phyloP scores from a whole-genome alignment of 2,329 filamentous ascomycete genomes.

The Pseudogymnoascus sp. region DNA sequence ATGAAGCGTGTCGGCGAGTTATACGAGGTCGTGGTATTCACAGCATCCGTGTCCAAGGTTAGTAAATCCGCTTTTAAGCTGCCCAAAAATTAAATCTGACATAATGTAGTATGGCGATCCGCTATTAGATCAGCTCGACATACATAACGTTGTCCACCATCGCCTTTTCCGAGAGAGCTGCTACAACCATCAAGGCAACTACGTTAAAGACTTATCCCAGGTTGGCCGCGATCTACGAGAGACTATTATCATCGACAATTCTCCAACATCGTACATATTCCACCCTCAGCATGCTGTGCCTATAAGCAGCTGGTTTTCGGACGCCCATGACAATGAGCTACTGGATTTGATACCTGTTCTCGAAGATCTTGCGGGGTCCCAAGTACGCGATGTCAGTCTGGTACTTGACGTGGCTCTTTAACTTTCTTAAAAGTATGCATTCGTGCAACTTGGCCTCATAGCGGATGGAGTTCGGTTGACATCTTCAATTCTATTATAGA shows the following conservation, averaged over 20 bases:
- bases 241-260: slow-evolving; percentile 99
- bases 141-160: slow-evolving; percentile 94
- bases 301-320: slow-evolving; percentile 99
- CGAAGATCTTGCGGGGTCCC: slow-evolving; percentile 82
- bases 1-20: slow-evolving; percentile 98
- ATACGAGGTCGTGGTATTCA: slow-evolving; percentile 98
- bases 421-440: slow-evolving; percentile 25
- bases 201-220: slow-evolving; percentile 97
- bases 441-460: slow-evolving; percentile 29
- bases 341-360: slow-evolving; percentile 96
- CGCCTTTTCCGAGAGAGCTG: slow-evolving; percentile 95
- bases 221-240: slow-evolving; percentile 91
- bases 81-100: slow-evolving; percentile 8
- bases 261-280: slow-evolving; percentile 98
- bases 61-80: slow-evolving; percentile 17
- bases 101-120: slow-evolving; percentile 78
- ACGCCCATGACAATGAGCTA: slow-evolving; percentile 97
- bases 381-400: slow-evolving; percentile 92
- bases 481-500: slow-evolving; percentile 31
- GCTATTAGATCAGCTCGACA: slow-evolving; percentile 89
- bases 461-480: slow-evolving; percentile 32
- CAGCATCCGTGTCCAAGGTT: slow-evolving; percentile 95
- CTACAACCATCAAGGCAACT: slow-evolving; percentile 99
- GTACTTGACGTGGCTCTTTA: slow-evolving; percentile 84
- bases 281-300: slow-evolving; percentile 97